A percentile compares a stretch with the other conserved stretches of the same genome.
phyloP scores from a whole-genome alignment of 2,329 filamentous ascomycete genomes.

The Rhinocladiella similis region DNA sequence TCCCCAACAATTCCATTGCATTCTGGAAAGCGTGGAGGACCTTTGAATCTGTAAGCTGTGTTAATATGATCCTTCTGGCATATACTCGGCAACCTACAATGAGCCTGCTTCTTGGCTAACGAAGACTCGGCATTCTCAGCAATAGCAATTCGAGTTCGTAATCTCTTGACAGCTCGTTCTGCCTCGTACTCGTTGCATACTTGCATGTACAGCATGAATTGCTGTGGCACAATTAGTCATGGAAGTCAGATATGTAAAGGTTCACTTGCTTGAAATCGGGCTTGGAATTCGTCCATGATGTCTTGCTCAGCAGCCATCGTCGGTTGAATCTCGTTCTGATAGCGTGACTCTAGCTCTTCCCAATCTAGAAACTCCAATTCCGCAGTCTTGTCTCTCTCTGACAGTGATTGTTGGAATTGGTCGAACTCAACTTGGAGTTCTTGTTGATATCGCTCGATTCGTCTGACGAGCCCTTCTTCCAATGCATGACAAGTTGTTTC shows the following conservation, averaged over 20 bases:
- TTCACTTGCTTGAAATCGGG: constrained; percentile 60
- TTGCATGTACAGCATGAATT: constrained; percentile 77
- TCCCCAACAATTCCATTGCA: constrained; percentile 45
- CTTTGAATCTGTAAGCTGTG: constrained; percentile 37
- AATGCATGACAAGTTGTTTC: no score
- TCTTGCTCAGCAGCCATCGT: constrained; percentile 64
- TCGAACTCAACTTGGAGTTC: constrained; percentile 24
- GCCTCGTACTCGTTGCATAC: constrained; percentile 72
- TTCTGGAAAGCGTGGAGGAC: constrained; percentile 51
- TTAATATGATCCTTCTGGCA: neutral
- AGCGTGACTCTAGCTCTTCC: constrained; percentile 71
- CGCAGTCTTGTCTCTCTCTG: constrained; percentile 44
- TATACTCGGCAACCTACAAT: constrained; percentile 62
- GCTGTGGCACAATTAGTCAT: constrained; percentile 50
- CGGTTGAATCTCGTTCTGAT: constrained; percentile 64
- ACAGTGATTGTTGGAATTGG: constrained; percentile 25
- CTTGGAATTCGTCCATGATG: constrained; percentile 66
- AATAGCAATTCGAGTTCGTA: constrained; percentile 76
- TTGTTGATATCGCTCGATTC: constrained; percentile 22
- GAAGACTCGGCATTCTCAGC: constrained; percentile 72
- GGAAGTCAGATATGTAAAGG: neutral
- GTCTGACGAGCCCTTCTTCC: constrained; percentile 14
- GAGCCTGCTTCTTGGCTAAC: constrained; percentile 72
- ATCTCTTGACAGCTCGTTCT: constrained; percentile 72
- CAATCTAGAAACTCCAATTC: constrained; percentile 67